Percentiles rank a stretch among this genome's conserved stretches.
phyloP scores from a whole-genome alignment of 2,329 filamentous ascomycete species.

The Xylariales sp. region DNA sequence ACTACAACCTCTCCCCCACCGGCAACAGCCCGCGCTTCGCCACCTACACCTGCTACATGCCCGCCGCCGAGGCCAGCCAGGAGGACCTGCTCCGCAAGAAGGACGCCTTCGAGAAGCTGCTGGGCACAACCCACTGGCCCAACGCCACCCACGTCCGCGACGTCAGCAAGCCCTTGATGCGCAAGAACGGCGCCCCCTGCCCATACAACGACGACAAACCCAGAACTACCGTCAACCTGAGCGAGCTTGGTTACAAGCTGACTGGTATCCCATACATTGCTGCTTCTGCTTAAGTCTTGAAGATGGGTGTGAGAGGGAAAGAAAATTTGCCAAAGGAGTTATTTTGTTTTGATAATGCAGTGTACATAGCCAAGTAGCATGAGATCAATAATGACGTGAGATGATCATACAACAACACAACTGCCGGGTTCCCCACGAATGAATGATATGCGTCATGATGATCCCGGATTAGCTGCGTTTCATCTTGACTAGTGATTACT shows the following conservation, averaged over 20 bases:
- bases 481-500: too few species aligned
- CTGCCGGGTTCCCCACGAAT: too few species aligned
- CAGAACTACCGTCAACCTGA: constrained; percentile 31
- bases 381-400: too few species aligned
- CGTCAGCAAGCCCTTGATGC: constrained; percentile 11
- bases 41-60: constrained; percentile 37
- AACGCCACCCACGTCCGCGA: constrained; percentile 21
- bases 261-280: constrained; percentile 41
- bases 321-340: too few species aligned
- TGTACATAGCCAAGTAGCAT: too few species aligned
- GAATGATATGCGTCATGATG: too few species aligned
- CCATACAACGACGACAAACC: constrained; percentile 26
- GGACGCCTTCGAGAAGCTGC: constrained; percentile 29
- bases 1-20: constrained; percentile 33
- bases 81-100: constrained; percentile 37
- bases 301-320: too few species aligned
- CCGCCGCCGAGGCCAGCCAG: constrained; percentile 30
- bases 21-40: constrained; percentile 24
- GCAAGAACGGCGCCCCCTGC: constrained; percentile 17
- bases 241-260: constrained; percentile 37
- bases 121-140: constrained; percentile 39
- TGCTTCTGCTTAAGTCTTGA: not conserved
- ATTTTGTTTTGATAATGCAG: too few species aligned
- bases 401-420: too few species aligned
- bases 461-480: too few species aligned